phyloP scores from a whole-genome alignment of 768 basidiomycete genomes.

The Porphyrellus cyaneotinctus region DNA sequence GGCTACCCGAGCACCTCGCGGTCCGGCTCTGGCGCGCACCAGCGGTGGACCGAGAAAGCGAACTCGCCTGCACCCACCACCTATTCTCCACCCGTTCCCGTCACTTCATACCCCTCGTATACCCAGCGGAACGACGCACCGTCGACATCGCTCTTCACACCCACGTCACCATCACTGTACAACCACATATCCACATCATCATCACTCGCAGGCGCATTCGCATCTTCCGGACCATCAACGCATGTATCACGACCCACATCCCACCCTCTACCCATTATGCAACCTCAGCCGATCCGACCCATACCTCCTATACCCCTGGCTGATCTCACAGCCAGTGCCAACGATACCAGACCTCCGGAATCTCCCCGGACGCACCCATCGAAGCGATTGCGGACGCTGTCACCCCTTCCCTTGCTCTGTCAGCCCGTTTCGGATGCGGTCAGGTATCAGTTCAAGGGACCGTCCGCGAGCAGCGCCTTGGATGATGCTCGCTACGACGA shows the following conservation, averaged over 20 bases:
- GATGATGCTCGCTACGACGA: constrained; percentile 10
- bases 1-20: constrained; percentile 28
- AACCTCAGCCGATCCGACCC: constrained; percentile 33
- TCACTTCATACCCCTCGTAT: constrained; percentile 22
- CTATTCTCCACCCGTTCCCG: constrained; percentile 2
- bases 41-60: constrained; percentile 17
- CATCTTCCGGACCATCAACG: constrained; percentile 11
- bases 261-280: constrained; percentile 26
- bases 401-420: constrained; percentile 32
- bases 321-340: constrained; percentile 24
- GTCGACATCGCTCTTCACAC: constrained; percentile 18
- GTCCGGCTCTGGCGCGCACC: constrained; percentile 5
- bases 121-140: constrained; percentile 22
- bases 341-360: constrained; percentile 9
- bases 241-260: constrained; percentile 14
- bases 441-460: constrained; percentile 27
- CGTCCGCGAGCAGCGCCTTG: neutral
- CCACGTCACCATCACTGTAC: constrained; percentile 19
- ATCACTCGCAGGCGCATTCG: constrained; percentile 29
- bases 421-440: constrained; percentile 33
- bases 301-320: constrained; percentile 32
- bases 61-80: constrained; percentile 8
- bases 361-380: neutral
- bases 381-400: constrained; percentile 13
- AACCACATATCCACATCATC: constrained; percentile 16